Conservation (phyloP, 257 asterid genomes). For the Jasminum sambac region DNA sequence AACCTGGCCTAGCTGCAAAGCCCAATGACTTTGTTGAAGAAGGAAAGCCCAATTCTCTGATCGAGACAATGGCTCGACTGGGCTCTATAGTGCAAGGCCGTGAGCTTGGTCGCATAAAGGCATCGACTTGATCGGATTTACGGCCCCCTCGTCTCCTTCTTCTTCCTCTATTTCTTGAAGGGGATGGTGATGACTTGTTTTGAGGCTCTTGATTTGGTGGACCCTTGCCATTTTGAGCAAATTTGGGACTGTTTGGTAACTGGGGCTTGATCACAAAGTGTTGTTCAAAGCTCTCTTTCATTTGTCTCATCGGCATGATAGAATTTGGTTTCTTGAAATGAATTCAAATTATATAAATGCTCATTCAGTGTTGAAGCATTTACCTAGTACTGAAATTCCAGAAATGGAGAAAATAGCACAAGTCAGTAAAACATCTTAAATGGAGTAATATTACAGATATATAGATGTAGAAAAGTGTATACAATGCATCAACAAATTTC, state of each 20-base stretch:
- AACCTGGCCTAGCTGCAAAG: slow-evolving; percentile 88
- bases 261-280: slow-evolving; percentile 70
- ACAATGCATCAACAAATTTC: slow-evolving; percentile 19
- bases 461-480: slow-evolving; percentile 37
- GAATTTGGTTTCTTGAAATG: slow-evolving; percentile 21
- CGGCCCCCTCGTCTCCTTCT: slow-evolving; percentile 84
- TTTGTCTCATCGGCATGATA: slow-evolving; percentile 82
- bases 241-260: slow-evolving; percentile 49
- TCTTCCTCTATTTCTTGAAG: slow-evolving; percentile 72
- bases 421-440: slow-evolving; percentile 52
- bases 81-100: slow-evolving; percentile 81
- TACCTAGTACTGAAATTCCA: slow-evolving; percentile 58
- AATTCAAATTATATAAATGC: slow-evolving; percentile 3
- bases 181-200: slow-evolving; percentile 62
- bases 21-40: slow-evolving; percentile 73
- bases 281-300: slow-evolving; percentile 72
- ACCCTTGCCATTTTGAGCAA: slow-evolving; percentile 59
- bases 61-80: slow-evolving; percentile 32
- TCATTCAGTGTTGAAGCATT: slow-evolving; percentile 38
- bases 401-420: slow-evolving; percentile 36
- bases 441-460: slow-evolving; percentile 24
- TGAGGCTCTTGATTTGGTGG: slow-evolving; percentile 56
- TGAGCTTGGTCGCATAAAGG: slow-evolving; percentile 77
- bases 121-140: slow-evolving; percentile 80
- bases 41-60: slow-evolving; percentile 48